phyloP scores from a whole-genome alignment of 2,329 filamentous ascomycete species.

The Exophiala bonariae region DNA sequence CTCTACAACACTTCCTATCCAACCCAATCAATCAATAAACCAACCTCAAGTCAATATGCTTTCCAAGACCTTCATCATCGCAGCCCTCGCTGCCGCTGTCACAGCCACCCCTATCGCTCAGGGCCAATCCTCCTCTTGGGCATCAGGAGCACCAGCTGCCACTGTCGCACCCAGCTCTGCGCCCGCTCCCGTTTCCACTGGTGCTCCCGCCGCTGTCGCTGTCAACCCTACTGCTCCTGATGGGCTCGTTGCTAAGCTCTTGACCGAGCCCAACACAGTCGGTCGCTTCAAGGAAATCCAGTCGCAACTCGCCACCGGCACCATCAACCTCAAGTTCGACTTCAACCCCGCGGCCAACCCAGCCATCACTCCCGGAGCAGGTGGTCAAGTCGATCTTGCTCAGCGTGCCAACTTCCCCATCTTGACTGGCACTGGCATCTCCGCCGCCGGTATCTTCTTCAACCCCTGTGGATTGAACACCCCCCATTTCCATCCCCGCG shows the following conservation, averaged over 20 bases:
- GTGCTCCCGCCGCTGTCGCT: conserved; percentile 5
- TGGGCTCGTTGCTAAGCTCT: conserved; percentile 24
- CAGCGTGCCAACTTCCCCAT: conserved; percentile 28
- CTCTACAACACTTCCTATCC: background rate
- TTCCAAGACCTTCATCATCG: conserved; percentile 21
- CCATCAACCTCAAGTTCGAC: conserved; percentile 28
- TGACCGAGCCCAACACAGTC: conserved; percentile 22
- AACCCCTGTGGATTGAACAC: conserved; percentile 48
- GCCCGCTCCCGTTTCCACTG: background rate
- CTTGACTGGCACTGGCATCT: conserved; percentile 27
- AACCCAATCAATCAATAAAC: background rate
- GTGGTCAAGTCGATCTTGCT: conserved; percentile 31
- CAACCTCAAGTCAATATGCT: conserved; percentile 19
- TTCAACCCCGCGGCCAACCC: conserved; percentile 29
- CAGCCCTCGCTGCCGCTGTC: conserved; percentile 19
- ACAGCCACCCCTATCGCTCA: conserved; percentile 18
- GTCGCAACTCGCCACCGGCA: conserved; percentile 17
- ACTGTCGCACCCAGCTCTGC: conserved; percentile 9
- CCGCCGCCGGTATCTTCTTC: conserved; percentile 28
- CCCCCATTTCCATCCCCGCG: conserved; percentile 50
- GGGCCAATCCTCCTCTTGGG: background rate
- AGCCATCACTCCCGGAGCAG: conserved; percentile 22
- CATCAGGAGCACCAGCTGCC: background rate
- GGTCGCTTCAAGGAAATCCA: conserved; percentile 25
- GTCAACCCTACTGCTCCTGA: conserved; percentile 16